Evolutionary conservation across 495 filamentous ascomycete species (phyloP), one percentile per base, ranked within the genome.

Genomic region (Penicillium silybi): DNA sequence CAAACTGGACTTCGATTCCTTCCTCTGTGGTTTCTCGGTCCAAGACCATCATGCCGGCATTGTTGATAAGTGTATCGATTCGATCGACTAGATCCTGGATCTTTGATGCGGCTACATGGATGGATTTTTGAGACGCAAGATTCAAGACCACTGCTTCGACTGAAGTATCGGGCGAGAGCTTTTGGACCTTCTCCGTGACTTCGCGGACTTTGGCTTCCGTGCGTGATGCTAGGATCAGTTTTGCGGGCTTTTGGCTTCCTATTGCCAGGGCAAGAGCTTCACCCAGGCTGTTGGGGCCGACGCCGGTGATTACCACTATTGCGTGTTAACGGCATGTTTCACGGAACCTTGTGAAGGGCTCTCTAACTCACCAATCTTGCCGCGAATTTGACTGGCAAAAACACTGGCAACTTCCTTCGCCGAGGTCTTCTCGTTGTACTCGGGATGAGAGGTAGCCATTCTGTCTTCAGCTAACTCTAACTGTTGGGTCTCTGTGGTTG

Each of bases 1-100:
- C 84, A 51, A 89, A 82, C 48, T 87, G 83, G 26, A 83, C 73
- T 59, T 90, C 85, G 60, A 82, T 85, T n/a, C 85, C 84, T 18
- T 89, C 82, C 4, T 71, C 60, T 0, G 84, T 85, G 1, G 68
- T 54, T 0, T 60, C 58, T 7, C 61, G 69, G 0, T 78, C 71
- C 6, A 74, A 51, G 0, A 70, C 80, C 80, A 88, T 85, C 52
- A 87, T 76, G 32, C 85, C 86, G 3, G 87, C 86, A 56, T 90
- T 91, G 66, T 82, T 80, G 29, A 90, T 72, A 2, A 60, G 39
- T 13, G 52, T 54, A 17, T 60, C 53, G 9, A 60, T 27, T 17
- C 41, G 42, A 23, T 63, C 53, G 20, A 57, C 43, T 6, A 42
- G 25, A 6, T 35, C 13, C 11, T 52, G 23, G n/a, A 63, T 52